Evolutionary conservation across 2,329 filamentous ascomycete genomes (phyloP), one percentile per base, ranked within the genome.

Genomic region (Aspergillus versicolor): DNA sequence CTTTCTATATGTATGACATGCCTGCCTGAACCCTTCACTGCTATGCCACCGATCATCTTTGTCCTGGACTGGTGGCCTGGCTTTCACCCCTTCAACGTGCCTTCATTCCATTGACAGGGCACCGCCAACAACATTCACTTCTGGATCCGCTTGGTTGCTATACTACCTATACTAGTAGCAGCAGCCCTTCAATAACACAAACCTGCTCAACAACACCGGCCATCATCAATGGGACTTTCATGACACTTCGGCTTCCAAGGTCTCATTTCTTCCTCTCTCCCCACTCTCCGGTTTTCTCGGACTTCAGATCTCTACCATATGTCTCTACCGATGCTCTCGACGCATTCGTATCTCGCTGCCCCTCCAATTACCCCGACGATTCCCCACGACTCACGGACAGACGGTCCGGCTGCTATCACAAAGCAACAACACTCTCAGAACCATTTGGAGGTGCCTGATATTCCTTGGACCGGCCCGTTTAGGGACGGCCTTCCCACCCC

Each of bases 51-150:
- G 60, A 62, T 60, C 54, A 37, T 45, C 54, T 45, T 77, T 59
- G 81, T 80, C 61, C 58, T 66, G 66, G 66, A 75, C 85, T 83
- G 62, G 78, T 79, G 88, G 88, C 60, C 79, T 56, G 53, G 45
- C 30, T 30, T 50, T 78, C 88, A 61, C 65, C 66, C 67, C 65
- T 70, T 67, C 59, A 65, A 65, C 67, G 67, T 69, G 65, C 66
- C 66, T 68, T 67, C 67, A 70, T 70, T 70, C 67, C 66, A 61
- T 61, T 57, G 57, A 55, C 60, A 62, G 64, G 65, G 59, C 62
- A 66, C 61, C 54, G 60, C 63, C 63, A 62, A 59, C 48, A 51
- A 63, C 65, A 66, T 67, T 66, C 65, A 67, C 60, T 59, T 65
- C 62, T 58, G 61, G 62, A 56, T 62, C 59, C 54, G 43, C 43